Conservation (phyloP, 2,329 filamentous ascomycete genomes). For the Aureobasidium pullulans region DNA sequence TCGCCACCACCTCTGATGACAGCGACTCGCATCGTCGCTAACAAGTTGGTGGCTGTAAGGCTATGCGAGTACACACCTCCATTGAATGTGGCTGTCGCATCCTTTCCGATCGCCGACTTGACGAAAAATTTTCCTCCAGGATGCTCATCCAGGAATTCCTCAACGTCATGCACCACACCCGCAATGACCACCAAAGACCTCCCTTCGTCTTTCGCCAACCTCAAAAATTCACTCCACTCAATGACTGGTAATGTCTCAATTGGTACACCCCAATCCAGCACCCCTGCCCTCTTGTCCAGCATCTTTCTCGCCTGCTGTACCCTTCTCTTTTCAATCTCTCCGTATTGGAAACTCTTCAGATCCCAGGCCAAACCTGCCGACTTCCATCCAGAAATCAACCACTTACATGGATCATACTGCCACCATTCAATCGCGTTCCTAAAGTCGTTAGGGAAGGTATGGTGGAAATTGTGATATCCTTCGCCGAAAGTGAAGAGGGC, state of each 20-base stretch:
- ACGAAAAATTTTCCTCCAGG: slow-evolving; percentile 88
- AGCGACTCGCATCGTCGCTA: slow-evolving; percentile 81
- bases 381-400: slow-evolving; percentile 80
- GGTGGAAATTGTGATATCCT: slow-evolving; percentile 93
- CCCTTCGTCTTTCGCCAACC: slow-evolving; percentile 69
- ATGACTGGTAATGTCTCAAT: slow-evolving; percentile 80
- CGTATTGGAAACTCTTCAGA: slow-evolving; percentile 82
- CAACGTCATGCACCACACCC: slow-evolving; percentile 77
- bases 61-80: slow-evolving; percentile 85
- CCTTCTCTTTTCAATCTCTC: slow-evolving; percentile 88
- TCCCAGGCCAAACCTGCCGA: slow-evolving; percentile 75
- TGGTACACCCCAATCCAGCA: slow-evolving; percentile 78
- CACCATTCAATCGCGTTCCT: slow-evolving; percentile 86
- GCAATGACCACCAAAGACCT: slow-evolving; percentile 62
- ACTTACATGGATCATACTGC: slow-evolving; percentile 90
- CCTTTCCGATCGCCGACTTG: slow-evolving; percentile 73
- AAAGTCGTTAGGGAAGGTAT: slow-evolving; percentile 90
- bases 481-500: slow-evolving; percentile 79
- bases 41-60: slow-evolving; percentile 81
- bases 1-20: slow-evolving; percentile 81
- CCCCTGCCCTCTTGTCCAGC: slow-evolving; percentile 76
- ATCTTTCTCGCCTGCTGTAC: slow-evolving; percentile 89
- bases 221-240: slow-evolving; percentile 79
- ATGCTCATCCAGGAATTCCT: slow-evolving; percentile 71
- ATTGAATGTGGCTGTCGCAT: slow-evolving; percentile 86